A percentile compares a stretch with the other conserved stretches of the same genome.
Conservation (phyloP, 139 green algal genomes). For the Coccomyxa sp. region DNA sequence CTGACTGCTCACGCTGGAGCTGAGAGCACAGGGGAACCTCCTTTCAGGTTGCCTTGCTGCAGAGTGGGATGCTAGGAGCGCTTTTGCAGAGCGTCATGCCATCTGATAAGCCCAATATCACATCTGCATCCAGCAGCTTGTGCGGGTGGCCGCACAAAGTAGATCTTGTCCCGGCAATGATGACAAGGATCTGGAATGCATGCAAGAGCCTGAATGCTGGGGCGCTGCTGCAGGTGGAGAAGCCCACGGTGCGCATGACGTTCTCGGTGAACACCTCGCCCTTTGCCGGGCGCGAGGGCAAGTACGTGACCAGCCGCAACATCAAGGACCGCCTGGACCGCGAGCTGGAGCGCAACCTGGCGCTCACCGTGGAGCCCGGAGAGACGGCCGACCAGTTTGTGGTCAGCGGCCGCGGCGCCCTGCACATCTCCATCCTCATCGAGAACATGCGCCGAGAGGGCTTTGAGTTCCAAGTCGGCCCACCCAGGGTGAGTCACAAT, state of each 20-base stretch:
- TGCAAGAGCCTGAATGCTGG: no score
- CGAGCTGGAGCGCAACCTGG: constrained; percentile 95
- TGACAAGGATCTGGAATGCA: no score
- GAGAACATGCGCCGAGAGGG: constrained; percentile 93
- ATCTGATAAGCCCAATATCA: no score
- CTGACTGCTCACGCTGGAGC: no score
- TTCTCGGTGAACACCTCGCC: constrained; percentile 94
- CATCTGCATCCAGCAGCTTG: no score
- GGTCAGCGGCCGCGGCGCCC: constrained; percentile 84
- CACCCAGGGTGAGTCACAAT: constrained; percentile 58
- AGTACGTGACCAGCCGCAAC: constrained; percentile 91
- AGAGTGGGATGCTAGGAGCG: no score
- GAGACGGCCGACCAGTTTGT: constrained; percentile 91
- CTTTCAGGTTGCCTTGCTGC: no score
- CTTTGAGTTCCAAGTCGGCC: constrained; percentile 88
- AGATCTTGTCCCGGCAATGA: no score
- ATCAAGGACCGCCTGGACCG: constrained; percentile 62
- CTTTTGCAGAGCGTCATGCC: no score
- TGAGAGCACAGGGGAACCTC: no score
- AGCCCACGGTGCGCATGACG: constrained; percentile 97
- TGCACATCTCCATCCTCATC: constrained; percentile 95
- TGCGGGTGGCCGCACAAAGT: no score
- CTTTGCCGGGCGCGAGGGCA: constrained; percentile 95
- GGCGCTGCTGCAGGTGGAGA: constrained; percentile 83
- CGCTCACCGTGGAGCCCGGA: constrained; percentile 87